phyloP scores from a whole-genome alignment of 192 early-diverging fungal genomes.

The Podila verticillata region DNA sequence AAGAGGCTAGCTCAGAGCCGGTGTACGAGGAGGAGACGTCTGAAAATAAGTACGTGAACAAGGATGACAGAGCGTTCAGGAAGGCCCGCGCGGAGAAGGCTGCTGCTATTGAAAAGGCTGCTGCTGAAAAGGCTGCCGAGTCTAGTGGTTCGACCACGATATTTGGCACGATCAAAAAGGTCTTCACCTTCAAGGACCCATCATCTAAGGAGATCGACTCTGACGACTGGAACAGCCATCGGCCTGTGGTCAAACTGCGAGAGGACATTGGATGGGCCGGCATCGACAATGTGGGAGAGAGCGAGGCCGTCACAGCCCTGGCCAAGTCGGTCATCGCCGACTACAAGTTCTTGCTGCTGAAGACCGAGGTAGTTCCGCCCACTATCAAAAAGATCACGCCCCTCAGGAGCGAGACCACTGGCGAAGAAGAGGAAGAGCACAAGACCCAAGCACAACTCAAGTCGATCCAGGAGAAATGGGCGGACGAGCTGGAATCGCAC shows the following conservation, averaged over 20 bases:
- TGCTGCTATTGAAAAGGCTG: not conserved
- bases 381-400: slow-evolving; percentile 2
- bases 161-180: slow-evolving; percentile 5
- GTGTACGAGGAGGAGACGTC: slow-evolving; percentile 23
- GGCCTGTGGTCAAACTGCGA: slow-evolving; percentile 14
- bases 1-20: slow-evolving; percentile 10
- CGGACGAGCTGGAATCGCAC: slow-evolving; percentile 10
- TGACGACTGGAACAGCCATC: slow-evolving; percentile 7
- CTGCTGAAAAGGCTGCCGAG: not conserved
- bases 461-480: slow-evolving; percentile 30
- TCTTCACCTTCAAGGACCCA: too few relatives aligned
- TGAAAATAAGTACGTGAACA: slow-evolving; percentile 3
- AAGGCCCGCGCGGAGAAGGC: not conserved
- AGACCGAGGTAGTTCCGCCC: slow-evolving; percentile 22
- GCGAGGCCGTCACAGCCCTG: slow-evolving; percentile 7
- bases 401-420: slow-evolving; percentile 8
- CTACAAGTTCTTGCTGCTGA: slow-evolving; percentile 30
- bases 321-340: slow-evolving; percentile 22
- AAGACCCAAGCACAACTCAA: not conserved
- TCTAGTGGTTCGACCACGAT: not conserved
- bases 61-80: slow-evolving; percentile 12
- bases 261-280: slow-evolving; percentile 39
- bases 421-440: slow-evolving; percentile 3
- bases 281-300: slow-evolving; percentile 26
- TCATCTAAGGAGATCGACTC: not conserved